Evolutionary conservation across 148 eudicot genomes (phyloP), one percentile per base, ranked within the genome.

Genomic region (Silene latifolia): DNA sequence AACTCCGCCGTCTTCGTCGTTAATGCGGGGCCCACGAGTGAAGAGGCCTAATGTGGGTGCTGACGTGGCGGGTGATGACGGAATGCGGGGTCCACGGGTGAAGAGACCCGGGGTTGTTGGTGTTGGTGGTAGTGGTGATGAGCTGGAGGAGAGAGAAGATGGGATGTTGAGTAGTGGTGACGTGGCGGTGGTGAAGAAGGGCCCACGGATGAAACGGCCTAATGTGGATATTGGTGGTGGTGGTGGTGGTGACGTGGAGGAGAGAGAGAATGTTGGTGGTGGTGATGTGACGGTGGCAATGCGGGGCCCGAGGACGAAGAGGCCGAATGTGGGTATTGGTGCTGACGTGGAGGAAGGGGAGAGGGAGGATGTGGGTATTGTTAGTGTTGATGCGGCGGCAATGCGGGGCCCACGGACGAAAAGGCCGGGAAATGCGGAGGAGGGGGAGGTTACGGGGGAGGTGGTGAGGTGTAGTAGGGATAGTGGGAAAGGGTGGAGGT

Each of bases 11-110:
- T 59, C 51, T 6, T 21, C 14, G 15, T 69, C 9, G 29, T 27
- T 27, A 12, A 51, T 46, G 73, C n/a, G 73, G 25, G 73, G 73
- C 18, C 73, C 73, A 7, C 70, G 70, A 12, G 51, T 32, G 51
- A 66, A 66, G 51, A 66, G 24, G 47, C 47, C 51, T 8, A 19
- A 8, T 17, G 25, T 66, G 21, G 51, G 21, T 35, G 18, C 23
- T 66, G 48, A 35, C 10, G 70, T 7, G 70, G 70, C 7, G 51
- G 42, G 42, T 46, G 21, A 8, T 10, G 19, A 65, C 24, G 12
- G 48, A 39, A 51, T 46, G 73, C n/a, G 73, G 17, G 73, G 73
- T 7, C 73, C 73, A 21, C 21, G 63, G 11, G 21, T 58, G 21
- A 17, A 7, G 21, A 18, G 61, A 19, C 21, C 61, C n/a, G 7